phyloP scores from a whole-genome alignment of 306 rosid genomes.

The Vicia villosa region DNA sequence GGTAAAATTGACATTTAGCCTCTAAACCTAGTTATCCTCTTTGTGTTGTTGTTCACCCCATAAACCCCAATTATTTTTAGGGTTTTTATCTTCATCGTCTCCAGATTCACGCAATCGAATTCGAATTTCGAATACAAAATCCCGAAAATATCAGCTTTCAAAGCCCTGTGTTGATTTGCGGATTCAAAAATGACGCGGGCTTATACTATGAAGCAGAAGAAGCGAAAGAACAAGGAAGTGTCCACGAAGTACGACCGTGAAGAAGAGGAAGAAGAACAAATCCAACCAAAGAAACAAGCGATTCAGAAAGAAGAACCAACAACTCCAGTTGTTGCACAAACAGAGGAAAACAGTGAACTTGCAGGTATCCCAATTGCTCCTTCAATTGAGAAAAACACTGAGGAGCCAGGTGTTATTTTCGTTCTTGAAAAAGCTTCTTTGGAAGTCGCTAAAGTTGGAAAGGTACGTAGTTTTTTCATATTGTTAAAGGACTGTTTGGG shows the following conservation, averaged over 20 bases:
- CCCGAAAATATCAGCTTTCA: too few relatives aligned
- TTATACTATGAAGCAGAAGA: background rate
- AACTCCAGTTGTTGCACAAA: too few relatives aligned
- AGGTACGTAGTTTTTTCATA: conserved; percentile 40
- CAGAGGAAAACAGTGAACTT: background rate
- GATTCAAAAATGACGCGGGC: too few relatives aligned
- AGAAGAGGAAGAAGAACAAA: background rate
- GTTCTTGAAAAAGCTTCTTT: conserved; percentile 85
- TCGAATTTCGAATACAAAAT: too few relatives aligned
- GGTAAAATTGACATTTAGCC: too few relatives aligned
- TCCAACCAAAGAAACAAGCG: background rate
- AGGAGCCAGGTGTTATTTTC: conserved; percentile 56
- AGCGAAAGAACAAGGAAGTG: background rate
- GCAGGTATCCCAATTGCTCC: conserved; percentile 36
- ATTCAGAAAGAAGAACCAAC: background rate
- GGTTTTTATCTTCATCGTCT: too few relatives aligned
- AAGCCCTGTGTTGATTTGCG: background rate
- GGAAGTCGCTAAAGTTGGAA: conserved; percentile 90
- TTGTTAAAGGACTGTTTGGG: background rate
- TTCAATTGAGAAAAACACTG: background rate
- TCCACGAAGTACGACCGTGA: background rate
- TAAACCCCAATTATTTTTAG: too few relatives aligned
- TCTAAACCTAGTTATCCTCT: too few relatives aligned
- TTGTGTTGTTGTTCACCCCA: too few relatives aligned
- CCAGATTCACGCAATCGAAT: too few relatives aligned